These are phyloP conservation scores for Adenanthera pavonina DNA, from an alignment of 306 rosid genomes.

Conservation along the genomic window DNA sequence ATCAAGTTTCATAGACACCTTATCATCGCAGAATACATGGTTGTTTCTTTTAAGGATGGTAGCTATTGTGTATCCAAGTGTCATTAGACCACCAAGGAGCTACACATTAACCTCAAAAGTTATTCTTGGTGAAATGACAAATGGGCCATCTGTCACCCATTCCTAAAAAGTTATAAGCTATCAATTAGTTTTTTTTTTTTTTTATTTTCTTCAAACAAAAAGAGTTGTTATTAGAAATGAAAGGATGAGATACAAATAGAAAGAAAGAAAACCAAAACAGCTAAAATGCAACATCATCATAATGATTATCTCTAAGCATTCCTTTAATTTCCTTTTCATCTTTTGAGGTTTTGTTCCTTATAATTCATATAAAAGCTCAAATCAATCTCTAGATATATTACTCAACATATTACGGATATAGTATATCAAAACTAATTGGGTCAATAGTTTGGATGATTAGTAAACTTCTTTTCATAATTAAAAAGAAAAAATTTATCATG, in stretches of 20 bases:
- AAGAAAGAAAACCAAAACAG: not conserved
- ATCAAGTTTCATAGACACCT: conserved; percentile 84
- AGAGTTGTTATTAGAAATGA: not conserved
- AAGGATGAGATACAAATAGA: not conserved
- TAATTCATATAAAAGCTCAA: too few relatives aligned
- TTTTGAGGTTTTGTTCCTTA: too few relatives aligned
- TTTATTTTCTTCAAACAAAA: not conserved
- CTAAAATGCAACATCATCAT: not conserved
- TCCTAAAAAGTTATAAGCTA: conserved; percentile 64
- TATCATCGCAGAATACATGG: conserved; percentile 83
- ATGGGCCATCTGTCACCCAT: conserved; percentile 96
- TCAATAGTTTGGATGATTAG: too few relatives aligned
- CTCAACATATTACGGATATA: too few relatives aligned
- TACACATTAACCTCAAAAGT: conserved; percentile 99
- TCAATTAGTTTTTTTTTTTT: conserved; percentile 31
- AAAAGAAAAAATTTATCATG: too few relatives aligned
- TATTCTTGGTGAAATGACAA: conserved; percentile 98
- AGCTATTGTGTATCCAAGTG: conserved; percentile 97
- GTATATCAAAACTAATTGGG: too few relatives aligned
- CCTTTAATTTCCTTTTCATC: too few relatives aligned
- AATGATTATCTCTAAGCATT: too few relatives aligned
- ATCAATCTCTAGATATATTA: too few relatives aligned
- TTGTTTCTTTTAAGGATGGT: conserved; percentile 92
- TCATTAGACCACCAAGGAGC: conserved; percentile 99
- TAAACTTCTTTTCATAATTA: too few relatives aligned